Percentiles rank a stretch among this genome's conserved stretches.
Conservation (phyloP, 108 stramenopile species). For the Pseudonitzschia multistriata region DNA sequence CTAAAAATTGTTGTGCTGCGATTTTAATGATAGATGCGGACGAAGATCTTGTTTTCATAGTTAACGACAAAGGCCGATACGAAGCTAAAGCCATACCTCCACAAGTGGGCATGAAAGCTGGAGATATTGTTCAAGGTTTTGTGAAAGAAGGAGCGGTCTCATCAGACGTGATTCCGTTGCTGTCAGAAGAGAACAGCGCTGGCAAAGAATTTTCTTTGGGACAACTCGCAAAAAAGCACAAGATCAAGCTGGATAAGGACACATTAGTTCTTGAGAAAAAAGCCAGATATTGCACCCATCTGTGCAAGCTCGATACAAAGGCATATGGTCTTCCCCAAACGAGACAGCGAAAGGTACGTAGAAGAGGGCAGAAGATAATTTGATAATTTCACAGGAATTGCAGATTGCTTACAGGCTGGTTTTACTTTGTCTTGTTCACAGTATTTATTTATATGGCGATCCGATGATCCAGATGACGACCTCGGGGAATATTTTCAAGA, state of each 20-base stretch:
- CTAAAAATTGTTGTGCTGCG: background rate
- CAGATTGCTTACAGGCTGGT: background rate
- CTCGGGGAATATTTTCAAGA: constrained; percentile 68
- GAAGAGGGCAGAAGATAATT: background rate
- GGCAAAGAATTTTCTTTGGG: constrained; percentile 13
- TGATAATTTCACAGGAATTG: background rate
- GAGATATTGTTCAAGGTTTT: constrained; percentile 58
- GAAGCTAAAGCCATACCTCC: constrained; percentile 5
- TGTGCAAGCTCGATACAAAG: constrained; percentile 66
- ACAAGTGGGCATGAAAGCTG: constrained; percentile 59
- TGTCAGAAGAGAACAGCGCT: background rate
- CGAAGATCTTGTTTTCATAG: constrained; percentile 20
- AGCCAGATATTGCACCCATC: constrained; percentile 58
- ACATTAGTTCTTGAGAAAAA: constrained; percentile 56
- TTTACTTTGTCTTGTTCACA: background rate
- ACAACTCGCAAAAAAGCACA: constrained; percentile 51
- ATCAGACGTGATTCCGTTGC: constrained; percentile 3
- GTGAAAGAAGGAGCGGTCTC: constrained; percentile 12
- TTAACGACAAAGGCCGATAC: constrained; percentile 12
- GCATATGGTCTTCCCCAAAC: constrained; percentile 81
- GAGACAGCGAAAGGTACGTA: constrained; percentile 44
- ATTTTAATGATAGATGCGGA: constrained; percentile 24
- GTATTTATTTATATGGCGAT: constrained; percentile 74
- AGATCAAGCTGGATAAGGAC: constrained; percentile 46
- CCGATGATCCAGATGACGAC: constrained; percentile 53